Conservation (phyloP, 495 filamentous ascomycete genomes). For the Bombardia bombarda region DNA sequence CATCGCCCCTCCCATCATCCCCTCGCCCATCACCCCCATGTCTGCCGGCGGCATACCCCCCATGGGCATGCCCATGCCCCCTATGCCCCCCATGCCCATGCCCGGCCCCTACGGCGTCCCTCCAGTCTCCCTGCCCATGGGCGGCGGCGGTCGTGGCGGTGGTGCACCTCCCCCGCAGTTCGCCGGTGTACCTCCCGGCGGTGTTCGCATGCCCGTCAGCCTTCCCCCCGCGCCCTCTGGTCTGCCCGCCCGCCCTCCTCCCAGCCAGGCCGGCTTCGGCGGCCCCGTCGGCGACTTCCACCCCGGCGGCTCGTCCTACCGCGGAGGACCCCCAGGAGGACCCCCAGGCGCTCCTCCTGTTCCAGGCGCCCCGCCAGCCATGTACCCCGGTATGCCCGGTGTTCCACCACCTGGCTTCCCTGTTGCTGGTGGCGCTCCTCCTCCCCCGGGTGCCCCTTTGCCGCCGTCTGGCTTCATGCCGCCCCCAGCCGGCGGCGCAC, state of each 20-base stretch:
- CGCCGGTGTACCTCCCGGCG: conserved; percentile 15
- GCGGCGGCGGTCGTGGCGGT: no score
- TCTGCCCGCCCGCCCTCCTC: conserved; percentile 70
- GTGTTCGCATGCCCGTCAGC: conserved; percentile 19
- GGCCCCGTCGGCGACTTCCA: conserved; percentile 60
- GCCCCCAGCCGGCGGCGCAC: conserved; percentile 8
- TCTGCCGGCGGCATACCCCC: conserved; percentile 5
- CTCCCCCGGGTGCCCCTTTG: conserved; percentile 19
- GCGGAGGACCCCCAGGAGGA: conserved; percentile 10
- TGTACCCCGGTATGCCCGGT: conserved; percentile 18
- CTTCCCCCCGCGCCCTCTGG: conserved; percentile 63
- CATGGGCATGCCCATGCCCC: conserved; percentile 24
- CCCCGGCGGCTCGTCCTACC: conserved; percentile 24
- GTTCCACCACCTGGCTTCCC: conserved; percentile 23
- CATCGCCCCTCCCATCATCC: not conserved
- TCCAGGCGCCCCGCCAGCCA: conserved; percentile 8
- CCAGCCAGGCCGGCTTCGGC: conserved; percentile 68
- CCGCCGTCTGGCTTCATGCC: conserved; percentile 27
- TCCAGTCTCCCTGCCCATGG: conserved; percentile 35
- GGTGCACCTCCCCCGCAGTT: conserved; percentile 23
- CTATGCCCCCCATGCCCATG: conserved; percentile 3
- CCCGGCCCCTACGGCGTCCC: conserved; percentile 31
- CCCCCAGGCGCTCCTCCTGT: conserved; percentile 3
- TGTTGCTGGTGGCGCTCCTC: conserved; percentile 17
- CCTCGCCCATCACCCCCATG: conserved; percentile 1